Base-by-base conservation (phyloP, 1,139 yeast genomes). In the Magnusiomyces magnusii region DNA sequence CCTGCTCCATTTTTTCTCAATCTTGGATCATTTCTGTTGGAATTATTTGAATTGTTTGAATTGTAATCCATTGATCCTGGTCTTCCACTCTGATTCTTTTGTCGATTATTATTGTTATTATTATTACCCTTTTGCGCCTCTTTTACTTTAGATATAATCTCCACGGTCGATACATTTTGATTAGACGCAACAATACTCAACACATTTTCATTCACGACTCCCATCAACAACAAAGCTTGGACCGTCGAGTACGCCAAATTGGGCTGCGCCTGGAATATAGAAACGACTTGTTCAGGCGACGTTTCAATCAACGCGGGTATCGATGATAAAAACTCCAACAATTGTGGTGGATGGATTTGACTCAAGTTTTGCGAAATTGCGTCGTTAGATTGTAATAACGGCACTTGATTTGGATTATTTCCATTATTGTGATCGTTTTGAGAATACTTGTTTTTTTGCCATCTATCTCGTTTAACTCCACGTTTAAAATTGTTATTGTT, bases 201-300 rank as follows among this genome's bases (percentile, higher is more conserved):
- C 17, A 52, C 55, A 24, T 41, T 39, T 25, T 82, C 80, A 57
- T 78, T 80, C 10, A 84, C 78, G 9, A 82, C 71, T 41, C 84
- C 85, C 67, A 84, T 75, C 58, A 86, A 74, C 61, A 91, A 73
- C 59, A 89, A 74, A 1, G 87, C 79, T 68, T 92, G 97, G 3
- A 92, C 89, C 42, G 91, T 75, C 0, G 96, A 95, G 69, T 86
- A 90, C 1, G 89, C 77, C 57, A 92, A 75, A 66, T 89, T 96
- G 0, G 96, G 95, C 63, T 86, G 85, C 62, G 84, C 82, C 50
- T 80, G 81, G 36, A 92, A 76, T 53, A 91, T 74, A 34, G 80
- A 80, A 57, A 80, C 81, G 73, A 88, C 87, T 62, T 86, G 77
- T 15, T 78, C 78, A 0, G 92, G 90, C 63, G 86, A 80, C 51